Evolutionary conservation across 2,329 filamentous ascomycete genomes (phyloP).

Genomic region (Apiospora phragmitis): DNA sequence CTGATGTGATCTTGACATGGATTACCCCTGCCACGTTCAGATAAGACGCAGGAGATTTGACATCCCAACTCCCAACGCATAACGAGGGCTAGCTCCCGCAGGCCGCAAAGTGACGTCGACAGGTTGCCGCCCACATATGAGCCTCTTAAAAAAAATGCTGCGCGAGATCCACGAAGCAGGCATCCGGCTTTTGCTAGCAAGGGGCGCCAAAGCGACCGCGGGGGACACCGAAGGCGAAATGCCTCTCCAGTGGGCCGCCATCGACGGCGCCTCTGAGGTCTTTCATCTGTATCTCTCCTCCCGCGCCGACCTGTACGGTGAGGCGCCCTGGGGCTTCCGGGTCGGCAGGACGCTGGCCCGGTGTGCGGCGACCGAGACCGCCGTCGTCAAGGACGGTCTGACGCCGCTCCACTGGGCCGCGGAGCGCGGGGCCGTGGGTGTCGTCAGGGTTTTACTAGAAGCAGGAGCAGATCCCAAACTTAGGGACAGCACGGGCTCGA

Average conservation of each 20-base stretch:
- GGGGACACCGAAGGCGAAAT: slow-evolving; percentile 24
- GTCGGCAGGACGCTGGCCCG: neutral
- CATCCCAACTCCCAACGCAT: too few species aligned
- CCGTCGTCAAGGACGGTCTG: neutral
- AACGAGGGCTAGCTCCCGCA: too few species aligned
- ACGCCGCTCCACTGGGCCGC: slow-evolving; percentile 12
- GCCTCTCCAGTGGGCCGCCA: slow-evolving; percentile 22
- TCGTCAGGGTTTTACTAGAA: neutral
- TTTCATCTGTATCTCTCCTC: slow-evolving; percentile 12
- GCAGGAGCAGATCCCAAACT: neutral
- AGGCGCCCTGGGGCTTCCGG: slow-evolving; percentile 10
- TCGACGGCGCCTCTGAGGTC: neutral
- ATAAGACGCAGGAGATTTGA: too few species aligned
- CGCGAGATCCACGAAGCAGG: slow-evolving; percentile 16
- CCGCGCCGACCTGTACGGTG: neutral
- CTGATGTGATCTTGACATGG: too few species aligned
- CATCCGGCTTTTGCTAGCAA: slow-evolving; percentile 22
- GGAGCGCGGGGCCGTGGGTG: slow-evolving; percentile 4
- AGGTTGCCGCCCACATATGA: neutral
- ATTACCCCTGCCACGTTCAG: too few species aligned
- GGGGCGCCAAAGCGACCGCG: slow-evolving; percentile 20
- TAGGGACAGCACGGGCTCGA: neutral
- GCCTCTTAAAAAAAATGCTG: neutral
- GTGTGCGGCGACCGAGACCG: neutral
- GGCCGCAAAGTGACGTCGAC: too few species aligned